Evolutionary conservation across 1,139 yeast species (phyloP), one percentile per base, ranked within the genome.

Genomic region (Candida tunisiensis): DNA sequence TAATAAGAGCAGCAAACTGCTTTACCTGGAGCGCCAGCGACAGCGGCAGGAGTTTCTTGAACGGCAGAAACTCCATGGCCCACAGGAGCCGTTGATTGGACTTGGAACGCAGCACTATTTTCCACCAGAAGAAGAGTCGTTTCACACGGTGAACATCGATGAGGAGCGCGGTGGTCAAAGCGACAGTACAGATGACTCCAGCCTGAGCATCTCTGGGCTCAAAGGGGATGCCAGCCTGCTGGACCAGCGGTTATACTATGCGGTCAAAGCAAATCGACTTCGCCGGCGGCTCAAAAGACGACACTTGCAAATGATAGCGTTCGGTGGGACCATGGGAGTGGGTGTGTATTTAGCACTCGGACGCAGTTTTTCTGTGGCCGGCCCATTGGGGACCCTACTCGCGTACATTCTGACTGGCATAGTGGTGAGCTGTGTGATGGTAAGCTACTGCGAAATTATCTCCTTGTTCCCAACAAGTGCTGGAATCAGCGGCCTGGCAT

Each of bases 281-380:
- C 25, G 6, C 14, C 57, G 92, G 31, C 68, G 67, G 34, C 55
- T 79, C 19, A 65, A 65, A 33, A 69, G 74, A 8, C 55, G 91
- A 17, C 92, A 80, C 46, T 53, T 79, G 14, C 83, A 77, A 44
- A 74, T 78, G 72, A 73, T 80, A 26, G 79, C 92, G 0, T 58
- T 82, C 24, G 88, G 91, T 3, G 91, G 88, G 1, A 75, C 88
- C 0, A 53, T 79, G 4, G 93, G 93, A 1, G 85, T 79, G n/a
- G 92, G 93, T 0, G 50, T 79, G 11, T 63, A 78, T 36, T 54
- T 78, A 23, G 74, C 77, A 27, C 64, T 79, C n/a, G 92, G 93
- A 2, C 74, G 74, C 38, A 78, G 83, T 1, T 61, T 82, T 28
- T 63, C 74, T 16, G 69, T 72, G 12, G 75, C 85, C 3, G 94